phyloP scores from a whole-genome alignment of 1,139 yeast species.

The Sugiyamaella japonica region DNA sequence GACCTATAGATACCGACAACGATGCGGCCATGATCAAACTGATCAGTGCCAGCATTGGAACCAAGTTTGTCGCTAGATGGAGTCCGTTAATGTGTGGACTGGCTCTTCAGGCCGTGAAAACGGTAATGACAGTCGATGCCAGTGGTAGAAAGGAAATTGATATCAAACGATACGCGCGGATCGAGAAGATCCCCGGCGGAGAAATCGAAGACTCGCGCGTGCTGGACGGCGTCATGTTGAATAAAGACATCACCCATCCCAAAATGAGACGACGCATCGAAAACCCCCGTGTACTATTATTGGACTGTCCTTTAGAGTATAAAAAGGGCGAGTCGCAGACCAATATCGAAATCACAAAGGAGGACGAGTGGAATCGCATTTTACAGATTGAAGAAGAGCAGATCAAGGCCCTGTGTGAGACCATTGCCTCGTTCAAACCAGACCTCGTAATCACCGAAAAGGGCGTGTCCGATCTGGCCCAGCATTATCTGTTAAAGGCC shows the following conservation, averaged over 20 bases:
- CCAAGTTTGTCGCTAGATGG: constrained; percentile 93
- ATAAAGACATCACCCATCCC: constrained; percentile 97
- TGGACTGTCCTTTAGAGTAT: constrained; percentile 97
- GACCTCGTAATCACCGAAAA: constrained; percentile 95
- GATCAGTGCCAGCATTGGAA: constrained; percentile 90
- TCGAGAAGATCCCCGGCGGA: constrained; percentile 97
- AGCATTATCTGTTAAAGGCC: constrained; percentile 90
- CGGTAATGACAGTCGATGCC: constrained; percentile 63
- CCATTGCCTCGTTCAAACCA: constrained; percentile 81
- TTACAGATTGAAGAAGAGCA: constrained; percentile 98
- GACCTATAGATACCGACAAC: constrained; percentile 78
- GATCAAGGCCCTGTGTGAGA: constrained; percentile 82
- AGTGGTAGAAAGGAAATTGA: constrained; percentile 79
- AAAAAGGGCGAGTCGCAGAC: constrained; percentile 99
- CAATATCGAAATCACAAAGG: constrained; percentile 94
- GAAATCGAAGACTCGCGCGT: constrained; percentile 88
- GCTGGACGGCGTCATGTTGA: constrained; percentile 86
- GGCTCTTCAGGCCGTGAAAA: constrained; percentile 84
- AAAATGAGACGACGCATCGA: constrained; percentile 89
- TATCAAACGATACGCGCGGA: constrained; percentile 85
- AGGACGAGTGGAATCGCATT: constrained; percentile 94
- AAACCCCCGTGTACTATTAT: constrained; percentile 82
- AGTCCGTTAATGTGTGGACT: constrained; percentile 86
- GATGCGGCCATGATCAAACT: constrained; percentile 85
- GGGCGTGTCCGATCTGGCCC: constrained; percentile 98